Conservation (phyloP, 2,329 filamentous ascomycete genomes). For the Biscogniauxia mediterranea region DNA sequence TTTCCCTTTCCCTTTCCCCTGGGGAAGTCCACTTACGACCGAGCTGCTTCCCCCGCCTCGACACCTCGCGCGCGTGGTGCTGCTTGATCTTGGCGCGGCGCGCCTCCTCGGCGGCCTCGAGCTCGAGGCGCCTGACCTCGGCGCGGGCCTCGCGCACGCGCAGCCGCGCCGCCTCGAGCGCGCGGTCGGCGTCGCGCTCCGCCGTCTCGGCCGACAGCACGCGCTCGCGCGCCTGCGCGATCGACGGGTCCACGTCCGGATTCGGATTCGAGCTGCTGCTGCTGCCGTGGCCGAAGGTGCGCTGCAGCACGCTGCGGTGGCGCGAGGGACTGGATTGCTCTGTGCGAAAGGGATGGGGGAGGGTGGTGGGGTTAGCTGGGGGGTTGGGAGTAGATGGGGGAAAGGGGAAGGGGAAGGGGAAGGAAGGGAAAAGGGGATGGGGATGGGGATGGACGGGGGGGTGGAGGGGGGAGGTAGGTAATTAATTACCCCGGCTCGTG, state of each 20-base stretch:
- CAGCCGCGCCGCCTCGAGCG: conserved; percentile 54
- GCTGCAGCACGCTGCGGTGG: conserved; percentile 41
- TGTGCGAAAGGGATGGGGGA: neutral
- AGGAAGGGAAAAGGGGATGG: neutral
- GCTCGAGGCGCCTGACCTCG: conserved; percentile 61
- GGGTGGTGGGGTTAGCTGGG: too few relatives aligned
- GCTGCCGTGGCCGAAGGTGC: conserved; percentile 44
- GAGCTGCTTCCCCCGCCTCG: conserved; percentile 67
- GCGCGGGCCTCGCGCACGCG: conserved; percentile 63
- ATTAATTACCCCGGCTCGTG: neutral
- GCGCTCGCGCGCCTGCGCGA: conserved; percentile 59
- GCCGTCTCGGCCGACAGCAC: conserved; percentile 62
- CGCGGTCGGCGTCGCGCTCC: conserved; percentile 64
- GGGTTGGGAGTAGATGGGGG: conserved; percentile 1
- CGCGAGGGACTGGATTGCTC: conserved; percentile 20
- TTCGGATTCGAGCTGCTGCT: too few relatives aligned
- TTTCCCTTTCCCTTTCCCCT: neutral
- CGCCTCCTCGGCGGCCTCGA: conserved; percentile 65
- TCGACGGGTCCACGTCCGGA: conserved; percentile 58
- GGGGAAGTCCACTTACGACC: conserved; percentile 66
- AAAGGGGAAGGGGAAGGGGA: conserved; percentile 5
- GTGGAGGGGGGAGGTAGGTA: neutral
- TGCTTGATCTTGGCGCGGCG: conserved; percentile 67
- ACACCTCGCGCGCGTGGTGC: conserved; percentile 61
- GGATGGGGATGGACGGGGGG: neutral